Evolutionary conservation across 2,329 filamentous ascomycete genomes (phyloP).

Genomic region (Ophiostoma montium): DNA sequence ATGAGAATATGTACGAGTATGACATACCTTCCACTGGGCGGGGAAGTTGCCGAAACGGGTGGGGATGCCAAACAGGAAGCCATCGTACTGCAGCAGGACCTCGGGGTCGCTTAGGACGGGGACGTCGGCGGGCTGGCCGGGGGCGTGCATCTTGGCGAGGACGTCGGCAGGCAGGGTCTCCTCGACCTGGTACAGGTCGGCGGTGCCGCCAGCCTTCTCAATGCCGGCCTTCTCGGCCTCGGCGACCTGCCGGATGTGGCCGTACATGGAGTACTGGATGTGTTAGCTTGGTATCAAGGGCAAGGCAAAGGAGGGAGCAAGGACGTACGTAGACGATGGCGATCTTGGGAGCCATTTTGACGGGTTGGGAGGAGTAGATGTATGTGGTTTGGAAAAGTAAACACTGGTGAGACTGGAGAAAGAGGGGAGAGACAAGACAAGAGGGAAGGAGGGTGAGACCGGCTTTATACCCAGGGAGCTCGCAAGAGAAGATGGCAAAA

Average conservation of each 20-base stretch:
- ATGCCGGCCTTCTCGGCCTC: slow-evolving; percentile 86
- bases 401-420: background rate
- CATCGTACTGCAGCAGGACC: slow-evolving; percentile 65
- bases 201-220: slow-evolving; percentile 69
- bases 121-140: slow-evolving; percentile 55
- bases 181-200: slow-evolving; percentile 70
- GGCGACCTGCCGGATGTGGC: slow-evolving; percentile 73
- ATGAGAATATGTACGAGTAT: too few species aligned
- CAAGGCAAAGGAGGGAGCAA: background rate
- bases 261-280: slow-evolving; percentile 81
- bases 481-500: background rate
- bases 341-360: slow-evolving; percentile 65
- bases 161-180: slow-evolving; percentile 83
- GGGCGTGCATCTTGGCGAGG: slow-evolving; percentile 80
- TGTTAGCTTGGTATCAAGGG: background rate
- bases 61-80: slow-evolving; percentile 83
- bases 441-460: background rate
- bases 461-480: slow-evolving; percentile 4
- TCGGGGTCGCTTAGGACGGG: slow-evolving; percentile 44
- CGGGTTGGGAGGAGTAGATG: slow-evolving; percentile 3
- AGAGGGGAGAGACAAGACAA: background rate
- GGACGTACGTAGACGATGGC: slow-evolving; percentile 73
- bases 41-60: slow-evolving; percentile 97
- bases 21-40: slow-evolving; percentile 69
- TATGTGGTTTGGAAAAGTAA: background rate